Base-by-base conservation (phyloP, 345 rosid genomes). In the Euphorbia lathyris region DNA sequence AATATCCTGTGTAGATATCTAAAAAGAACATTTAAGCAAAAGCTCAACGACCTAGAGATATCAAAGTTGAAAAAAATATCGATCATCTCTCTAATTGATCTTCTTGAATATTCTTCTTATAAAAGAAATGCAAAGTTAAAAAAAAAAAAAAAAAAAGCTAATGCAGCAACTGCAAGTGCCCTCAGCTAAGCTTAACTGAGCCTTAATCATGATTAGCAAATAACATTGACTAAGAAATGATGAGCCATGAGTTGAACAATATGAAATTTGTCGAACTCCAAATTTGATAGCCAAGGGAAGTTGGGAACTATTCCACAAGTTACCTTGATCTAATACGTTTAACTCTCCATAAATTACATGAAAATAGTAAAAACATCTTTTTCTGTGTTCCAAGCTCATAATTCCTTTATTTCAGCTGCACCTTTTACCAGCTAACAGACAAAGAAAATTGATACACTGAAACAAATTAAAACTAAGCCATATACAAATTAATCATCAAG, bases 401-500 rank as follows among this genome's bases (percentile, higher is more conserved):
- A 68, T 40, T 73, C 69, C 67, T 56, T 40, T 23, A 40, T 67
- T 57, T 11, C 57, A 50, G 62, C 53, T 5, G 20, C 66, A 67
- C 36, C 5, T 69, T 78, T 72, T 75, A 53, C 63, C 67, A 50
- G 71, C 52, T 42, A 60, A 63, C 71, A 80, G 71, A 70, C 66
- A 68, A n/a, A n/a, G 25, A 70, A 57, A 13, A 57, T 17, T 20
- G 66, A 38, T 40, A 61, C 9, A 14, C 14, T n/a, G 66, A 12
- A 17, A 43, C 45, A 40, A 36, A 36, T n/a, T 16, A 62, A 38
- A 40, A 36, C n/a, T 9, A n/a, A 22, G 29, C 10, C 17, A 22
- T 12, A 4, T 7, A 40, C 16, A 2, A 40, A 40, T 19, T 25
- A 20, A 16, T 47, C 17, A 40, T 7, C 17, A 17, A 62, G 23